A percentile compares a stretch with the other conserved stretches of the same genome.
These are phyloP conservation scores for Adansonia digitata DNA, from an alignment of 345 rosid genomes.

Conservation along the genomic window DNA sequence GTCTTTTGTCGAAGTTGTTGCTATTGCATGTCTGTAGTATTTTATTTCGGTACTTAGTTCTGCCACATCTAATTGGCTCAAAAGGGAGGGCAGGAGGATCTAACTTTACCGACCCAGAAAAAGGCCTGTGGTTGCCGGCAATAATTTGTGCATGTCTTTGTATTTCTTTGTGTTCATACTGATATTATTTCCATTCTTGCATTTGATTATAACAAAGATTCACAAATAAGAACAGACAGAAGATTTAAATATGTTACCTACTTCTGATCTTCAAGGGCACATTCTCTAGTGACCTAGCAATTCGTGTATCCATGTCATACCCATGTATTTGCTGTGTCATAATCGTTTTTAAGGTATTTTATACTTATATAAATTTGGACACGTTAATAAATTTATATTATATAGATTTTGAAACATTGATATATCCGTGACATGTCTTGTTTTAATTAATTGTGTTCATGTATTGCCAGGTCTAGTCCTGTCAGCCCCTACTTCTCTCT, in stretches of 20 bases:
- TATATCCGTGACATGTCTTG: too few species aligned
- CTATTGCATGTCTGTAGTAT: not conserved
- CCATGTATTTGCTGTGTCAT: too few species aligned
- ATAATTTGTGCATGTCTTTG: not conserved
- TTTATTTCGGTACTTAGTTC: not conserved
- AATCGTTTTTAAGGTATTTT: too few species aligned
- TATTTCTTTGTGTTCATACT: not conserved
- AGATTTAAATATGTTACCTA: not conserved
- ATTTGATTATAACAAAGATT: not conserved
- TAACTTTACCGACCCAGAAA: not conserved
- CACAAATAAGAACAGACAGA: not conserved
- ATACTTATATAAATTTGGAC: too few species aligned
- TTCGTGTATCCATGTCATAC: too few species aligned
- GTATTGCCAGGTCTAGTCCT: too few species aligned
- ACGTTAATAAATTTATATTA: too few species aligned
- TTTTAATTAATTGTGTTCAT: too few species aligned
- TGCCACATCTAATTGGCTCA: not conserved
- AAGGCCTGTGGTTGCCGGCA: not conserved
- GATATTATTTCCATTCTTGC: not conserved
- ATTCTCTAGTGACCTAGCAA: too few species aligned
- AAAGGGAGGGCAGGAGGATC: not conserved
- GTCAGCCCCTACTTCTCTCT: too few species aligned
- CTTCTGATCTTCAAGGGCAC: not conserved
- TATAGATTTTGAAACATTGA: too few species aligned
- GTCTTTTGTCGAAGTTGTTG: not conserved